These are phyloP conservation scores for Ogataea zsoltii DNA, from an alignment of 805 yeast genomes.

Conservation along the genomic window DNA sequence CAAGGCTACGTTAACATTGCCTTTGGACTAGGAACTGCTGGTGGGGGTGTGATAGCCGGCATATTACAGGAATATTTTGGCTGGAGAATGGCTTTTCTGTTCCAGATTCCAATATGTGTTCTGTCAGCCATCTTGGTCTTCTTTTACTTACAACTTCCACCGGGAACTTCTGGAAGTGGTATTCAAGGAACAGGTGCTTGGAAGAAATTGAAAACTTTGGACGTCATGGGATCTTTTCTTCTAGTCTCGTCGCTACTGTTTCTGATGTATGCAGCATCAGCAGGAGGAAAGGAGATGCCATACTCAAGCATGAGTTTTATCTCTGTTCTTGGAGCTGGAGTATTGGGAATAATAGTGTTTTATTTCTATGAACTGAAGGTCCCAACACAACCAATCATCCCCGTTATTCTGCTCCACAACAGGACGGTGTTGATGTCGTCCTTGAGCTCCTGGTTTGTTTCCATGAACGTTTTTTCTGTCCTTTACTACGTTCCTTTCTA, in stretches of 20 bases:
- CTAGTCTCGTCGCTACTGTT: constrained; percentile 58
- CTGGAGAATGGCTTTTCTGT: constrained; percentile 65
- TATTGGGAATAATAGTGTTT: constrained; percentile 41
- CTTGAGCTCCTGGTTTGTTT: constrained; percentile 65
- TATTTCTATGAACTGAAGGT: constrained; percentile 49
- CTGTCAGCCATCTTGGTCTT: constrained; percentile 41
- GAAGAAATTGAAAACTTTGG: constrained; percentile 57
- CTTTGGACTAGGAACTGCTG: constrained; percentile 74
- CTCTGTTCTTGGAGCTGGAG: constrained; percentile 35
- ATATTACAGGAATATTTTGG: constrained; percentile 51
- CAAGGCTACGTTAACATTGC: constrained; percentile 82
- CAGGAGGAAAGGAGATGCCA: constrained; percentile 58
- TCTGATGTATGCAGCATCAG: constrained; percentile 65
- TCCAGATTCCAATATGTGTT: constrained; percentile 54
- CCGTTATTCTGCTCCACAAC: constrained; percentile 55
- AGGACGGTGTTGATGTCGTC: constrained; percentile 67
- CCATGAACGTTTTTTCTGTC: constrained; percentile 65
- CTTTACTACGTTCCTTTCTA: constrained; percentile 73
- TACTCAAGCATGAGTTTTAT: constrained; percentile 46
- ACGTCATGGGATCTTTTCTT: constrained; percentile 62
- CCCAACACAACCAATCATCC: constrained; percentile 67
- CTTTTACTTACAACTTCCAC: constrained; percentile 39
- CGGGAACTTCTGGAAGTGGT: constrained; percentile 54
- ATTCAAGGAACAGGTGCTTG: constrained; percentile 43
- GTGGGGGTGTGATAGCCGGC: constrained; percentile 71